phyloP scores from a whole-genome alignment of 2,329 filamentous ascomycete genomes.

The Penicillium paneum region DNA sequence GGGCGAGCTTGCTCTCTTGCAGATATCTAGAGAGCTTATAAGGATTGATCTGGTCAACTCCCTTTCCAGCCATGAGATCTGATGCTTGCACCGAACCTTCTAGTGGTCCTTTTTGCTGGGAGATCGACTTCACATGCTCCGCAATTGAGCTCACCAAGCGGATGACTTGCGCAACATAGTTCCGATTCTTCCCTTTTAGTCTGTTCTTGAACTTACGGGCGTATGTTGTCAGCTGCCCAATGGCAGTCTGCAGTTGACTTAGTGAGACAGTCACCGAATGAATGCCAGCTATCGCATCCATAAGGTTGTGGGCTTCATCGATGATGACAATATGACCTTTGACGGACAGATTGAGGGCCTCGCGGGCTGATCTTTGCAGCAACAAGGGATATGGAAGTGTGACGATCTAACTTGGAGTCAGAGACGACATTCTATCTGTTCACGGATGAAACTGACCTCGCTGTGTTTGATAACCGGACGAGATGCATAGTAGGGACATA shows the following conservation, averaged over 20 bases:
- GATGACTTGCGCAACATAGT: conserved; percentile 84
- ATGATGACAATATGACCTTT: conserved; percentile 91
- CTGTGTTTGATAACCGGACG: conserved; percentile 75
- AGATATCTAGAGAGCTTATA: conserved; percentile 85
- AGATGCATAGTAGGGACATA: conserved; percentile 97
- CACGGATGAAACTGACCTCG: conserved; percentile 51
- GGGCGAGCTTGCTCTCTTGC: conserved; percentile 84
- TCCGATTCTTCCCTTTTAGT: conserved; percentile 84
- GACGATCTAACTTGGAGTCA: conserved; percentile 58
- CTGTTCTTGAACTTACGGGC: conserved; percentile 83
- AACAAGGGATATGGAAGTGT: conserved; percentile 90
- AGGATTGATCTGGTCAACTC: conserved; percentile 91
- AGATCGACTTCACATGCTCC: conserved; percentile 61
- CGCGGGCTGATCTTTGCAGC: conserved; percentile 79
- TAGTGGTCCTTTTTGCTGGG: conserved; percentile 38
- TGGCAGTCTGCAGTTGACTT: conserved; percentile 67
- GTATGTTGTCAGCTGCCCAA: conserved; percentile 75
- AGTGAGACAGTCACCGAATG: conserved; percentile 76
- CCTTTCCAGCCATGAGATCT: conserved; percentile 74
- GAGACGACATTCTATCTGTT: background rate
- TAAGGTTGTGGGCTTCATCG: conserved; percentile 95
- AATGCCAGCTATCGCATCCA: conserved; percentile 87
- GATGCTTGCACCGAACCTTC: conserved; percentile 70
- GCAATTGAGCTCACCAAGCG: conserved; percentile 76
- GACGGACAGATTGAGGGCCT: conserved; percentile 80